These are phyloP conservation scores for Anthracocystis setariae DNA, from an alignment of 1,284 basidiomycete species.

Conservation along the genomic window DNA sequence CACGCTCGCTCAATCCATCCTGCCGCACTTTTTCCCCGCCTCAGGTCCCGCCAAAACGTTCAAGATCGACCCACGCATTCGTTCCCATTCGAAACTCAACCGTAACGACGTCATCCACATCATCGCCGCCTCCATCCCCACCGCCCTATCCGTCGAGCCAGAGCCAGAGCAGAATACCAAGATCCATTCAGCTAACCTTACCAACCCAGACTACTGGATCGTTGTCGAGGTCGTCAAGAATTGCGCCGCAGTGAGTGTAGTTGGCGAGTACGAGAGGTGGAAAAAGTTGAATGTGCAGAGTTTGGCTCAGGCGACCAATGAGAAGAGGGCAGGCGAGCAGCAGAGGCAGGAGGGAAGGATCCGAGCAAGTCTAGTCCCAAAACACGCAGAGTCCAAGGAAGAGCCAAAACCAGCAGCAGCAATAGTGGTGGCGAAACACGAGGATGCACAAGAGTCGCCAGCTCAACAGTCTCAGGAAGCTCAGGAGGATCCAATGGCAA, in stretches of 20 bases:
- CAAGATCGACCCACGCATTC: slow-evolving; percentile 61
- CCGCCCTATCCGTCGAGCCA: slow-evolving; percentile 5
- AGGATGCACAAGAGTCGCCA: background rate
- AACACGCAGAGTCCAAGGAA: background rate
- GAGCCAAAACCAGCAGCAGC: background rate
- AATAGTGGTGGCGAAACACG: background rate
- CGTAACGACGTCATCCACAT: slow-evolving; percentile 52
- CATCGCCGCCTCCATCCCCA: slow-evolving; percentile 48
- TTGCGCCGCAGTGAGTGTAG: slow-evolving; percentile 52
- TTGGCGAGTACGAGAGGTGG: slow-evolving; percentile 45
- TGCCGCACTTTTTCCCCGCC: slow-evolving; percentile 33
- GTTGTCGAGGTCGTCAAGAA: slow-evolving; percentile 59
- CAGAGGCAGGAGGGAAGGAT: slow-evolving; percentile 15
- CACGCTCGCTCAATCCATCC: slow-evolving; percentile 23
- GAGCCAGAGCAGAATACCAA: slow-evolving; percentile 11
- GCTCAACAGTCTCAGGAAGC: background rate
- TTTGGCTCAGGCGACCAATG: slow-evolving; percentile 37
- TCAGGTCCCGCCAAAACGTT: slow-evolving; percentile 27
- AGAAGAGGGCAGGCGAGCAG: slow-evolving; percentile 14
- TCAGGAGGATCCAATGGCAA: slow-evolving; percentile 21
- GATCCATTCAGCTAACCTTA: slow-evolving; percentile 53
- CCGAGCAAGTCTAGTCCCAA: slow-evolving; percentile 16
- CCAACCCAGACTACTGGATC: slow-evolving; percentile 50
- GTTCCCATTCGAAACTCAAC: slow-evolving; percentile 49
- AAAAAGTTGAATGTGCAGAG: slow-evolving; percentile 56